Evolutionary conservation across 306 rosid genomes (phyloP), one percentile per base, ranked within the genome.

Genomic region (Lathyrus tuberosus): DNA sequence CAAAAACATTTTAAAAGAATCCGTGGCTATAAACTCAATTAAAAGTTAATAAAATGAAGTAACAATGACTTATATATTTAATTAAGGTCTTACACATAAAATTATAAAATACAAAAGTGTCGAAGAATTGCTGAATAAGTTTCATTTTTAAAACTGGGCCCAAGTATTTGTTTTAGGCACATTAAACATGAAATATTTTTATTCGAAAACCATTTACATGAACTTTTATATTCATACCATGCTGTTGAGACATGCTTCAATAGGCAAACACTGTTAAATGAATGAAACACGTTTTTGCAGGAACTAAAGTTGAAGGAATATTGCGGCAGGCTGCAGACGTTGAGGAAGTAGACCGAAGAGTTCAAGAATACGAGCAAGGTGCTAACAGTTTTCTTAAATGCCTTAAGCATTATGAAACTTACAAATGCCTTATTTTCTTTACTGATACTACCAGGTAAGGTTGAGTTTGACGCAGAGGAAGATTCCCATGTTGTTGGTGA

Each of bases 401-500:
- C 35, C 8, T 0, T 20, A 10, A 11, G 35, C 15, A 8, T 17
- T 58, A 40, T 52, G 57, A 65, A 47, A 42, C 65, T 76, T 76
- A 40, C n/a, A 15, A 57, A 62, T 80, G 54, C 38, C 43, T 66
- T 72, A 20, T 62, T 31, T 60, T 20, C n/a, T 74, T 57, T 20
- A 70, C 73, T 77, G 40, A 73, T 71, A 52, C 61, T 53, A 69
- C 42, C 79, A 95, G 99, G 99, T 61, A 89, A 95, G 86, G 88
- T 83, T 49, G 99, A 95, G 73, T 95, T 95, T 77, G 81, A 71
- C 78, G 75, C 88, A 15, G 87, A 86, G 33, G 99, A 95, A 87
- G 99, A 95, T 74, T 95, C 99, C 41, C 99, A 95, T 87, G 99
- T 95, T 66, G 82, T 95, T 74, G 99, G 97, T 75, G 99, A 95